phyloP scores from a whole-genome alignment of 2,329 filamentous ascomycete genomes.

The Epichloe elymi region DNA sequence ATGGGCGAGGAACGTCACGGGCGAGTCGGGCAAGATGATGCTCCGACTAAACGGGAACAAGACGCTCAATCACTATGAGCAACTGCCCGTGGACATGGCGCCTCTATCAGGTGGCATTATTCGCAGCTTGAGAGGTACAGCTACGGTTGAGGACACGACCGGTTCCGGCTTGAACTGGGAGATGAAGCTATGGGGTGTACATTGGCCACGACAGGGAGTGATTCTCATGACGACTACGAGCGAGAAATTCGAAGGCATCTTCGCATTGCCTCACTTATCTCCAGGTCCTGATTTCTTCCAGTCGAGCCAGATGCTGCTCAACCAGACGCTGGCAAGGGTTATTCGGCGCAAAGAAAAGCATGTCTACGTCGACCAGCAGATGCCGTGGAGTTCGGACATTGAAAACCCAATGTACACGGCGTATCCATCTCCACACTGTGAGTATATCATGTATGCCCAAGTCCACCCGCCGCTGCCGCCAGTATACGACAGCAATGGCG shows the following conservation, averaged over 20 bases:
- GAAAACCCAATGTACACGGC: constrained; percentile 46
- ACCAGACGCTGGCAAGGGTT: constrained; percentile 54
- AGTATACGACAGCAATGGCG: constrained; percentile 15
- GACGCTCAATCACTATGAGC: constrained; percentile 31
- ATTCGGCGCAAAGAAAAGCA: constrained; percentile 51
- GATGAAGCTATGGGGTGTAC: constrained; percentile 68
- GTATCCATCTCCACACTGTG: constrained; percentile 61
- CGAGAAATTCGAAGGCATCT: constrained; percentile 87
- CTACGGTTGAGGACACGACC: constrained; percentile 60
- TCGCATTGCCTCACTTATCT: constrained; percentile 73
- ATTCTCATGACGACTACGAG: constrained; percentile 80
- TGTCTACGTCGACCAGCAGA: constrained; percentile 40
- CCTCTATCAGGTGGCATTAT: constrained; percentile 38
- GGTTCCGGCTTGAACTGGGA: constrained; percentile 60
- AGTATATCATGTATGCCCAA: constrained; percentile 79
- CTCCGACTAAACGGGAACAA: constrained; percentile 49
- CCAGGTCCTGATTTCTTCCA: constrained; percentile 43
- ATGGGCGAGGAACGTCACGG: constrained; percentile 74
- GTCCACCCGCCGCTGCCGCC: constrained; percentile 42
- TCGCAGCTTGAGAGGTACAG: constrained; percentile 54
- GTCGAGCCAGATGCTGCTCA: constrained; percentile 52
- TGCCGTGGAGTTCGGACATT: constrained; percentile 65
- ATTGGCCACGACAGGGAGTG: constrained; percentile 70
- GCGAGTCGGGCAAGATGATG: constrained; percentile 53
- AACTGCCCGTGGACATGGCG: constrained; percentile 19